Base-by-base conservation (phyloP, 805 yeast genomes). In the Metschnikowia henanensis region DNA sequence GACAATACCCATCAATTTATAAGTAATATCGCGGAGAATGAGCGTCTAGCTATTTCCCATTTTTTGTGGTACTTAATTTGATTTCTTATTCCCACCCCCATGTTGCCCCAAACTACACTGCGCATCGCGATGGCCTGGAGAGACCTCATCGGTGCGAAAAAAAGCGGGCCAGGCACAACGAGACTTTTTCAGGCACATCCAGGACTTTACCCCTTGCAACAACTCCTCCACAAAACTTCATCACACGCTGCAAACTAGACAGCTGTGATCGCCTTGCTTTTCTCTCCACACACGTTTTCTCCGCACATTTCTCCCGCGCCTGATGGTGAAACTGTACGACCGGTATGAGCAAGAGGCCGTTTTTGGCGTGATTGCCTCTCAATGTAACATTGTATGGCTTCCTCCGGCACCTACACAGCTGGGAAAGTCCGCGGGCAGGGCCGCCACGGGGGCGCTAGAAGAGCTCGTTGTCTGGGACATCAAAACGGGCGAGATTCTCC, bases 261-360 rank as follows among this genome's bases (percentile, higher is more conserved):
- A 23, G 26, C 4, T 3, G 26, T 23, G 12, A 23, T 23, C 33
- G n/a, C 20, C 3, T 5, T 9, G 3, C 6, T 30, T 30, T 30
- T 30, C 6, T 16, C 33, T 30, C n/a, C 33, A 4, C 6, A 30
- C 12, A 7, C 20, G 9, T 17, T 9, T 20, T 30, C 2, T 30
- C 20, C 19, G 10, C 20, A 17, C 13, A 6, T 9, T 9, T 7
- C 13, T 16, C 33, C 7, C 10, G 20, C 20, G 6, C 5, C 5
- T 13, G 28, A 91, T 92, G 99, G 99, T 94, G 43, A 87, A 88
- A 62, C 89, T 98, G 12, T 92, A 94, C 65, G 87, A 84, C 53
- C 81, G 98, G 60, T 92, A 86, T 63, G 97, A 92, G 67, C 96
- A 87, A 56, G 80, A 77, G 30, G 68, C 79, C 43, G 76, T 80